Base-by-base conservation (phyloP, 768 basidiomycete species). In the Tricholoma matsutake region DNA sequence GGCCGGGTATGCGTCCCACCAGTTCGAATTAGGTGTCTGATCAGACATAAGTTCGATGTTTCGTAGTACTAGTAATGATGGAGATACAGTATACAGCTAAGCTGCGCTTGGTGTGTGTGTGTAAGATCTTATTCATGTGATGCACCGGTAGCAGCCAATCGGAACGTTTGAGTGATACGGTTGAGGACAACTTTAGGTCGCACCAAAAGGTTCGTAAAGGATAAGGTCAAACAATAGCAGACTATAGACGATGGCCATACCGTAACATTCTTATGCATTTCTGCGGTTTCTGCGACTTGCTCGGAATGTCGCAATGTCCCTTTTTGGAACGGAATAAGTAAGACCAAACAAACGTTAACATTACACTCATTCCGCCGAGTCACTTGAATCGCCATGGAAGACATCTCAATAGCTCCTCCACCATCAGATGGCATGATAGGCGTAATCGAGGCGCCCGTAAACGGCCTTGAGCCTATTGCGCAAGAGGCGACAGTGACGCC, bases 1-100 rank as follows among this genome's bases (percentile, higher is more conserved):
- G 5, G 64, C 47, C 0, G 85, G 85, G 64, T 81, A 85, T 0
- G 82, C 83, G 57, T 84, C 79, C 83, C 81, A 84, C 81, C 81
- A 85, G 2, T 72, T 72, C 14, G 31, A 53, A 18, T 3, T 9
- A 18, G 51, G 31, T 32, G 8, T 13, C n/a, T 53, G 29, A 14
- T 18, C 31, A n/a, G 51, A 31, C 29, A 7, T 22, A 14, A 14
- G 16, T 52, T 31, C 2, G 29, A 9, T n/a, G 31, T n/a, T 31
- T n/a, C 2, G 25, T 29, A 11, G 6, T 43, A 18, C 5, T 22
- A 6, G 18, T 45, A 37, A 32, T 4, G 32, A 2, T 32, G 5
- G 32, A 32, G 37, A 6, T 16, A 39, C 37, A 1, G 13, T 16
- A n/a, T n/a, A n/a, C n/a, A n/a, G n/a, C n/a, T n/a, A n/a, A n/a